Evolutionary conservation across 1,139 yeast species (phyloP).

Genomic region (Petasospora fabianii): DNA sequence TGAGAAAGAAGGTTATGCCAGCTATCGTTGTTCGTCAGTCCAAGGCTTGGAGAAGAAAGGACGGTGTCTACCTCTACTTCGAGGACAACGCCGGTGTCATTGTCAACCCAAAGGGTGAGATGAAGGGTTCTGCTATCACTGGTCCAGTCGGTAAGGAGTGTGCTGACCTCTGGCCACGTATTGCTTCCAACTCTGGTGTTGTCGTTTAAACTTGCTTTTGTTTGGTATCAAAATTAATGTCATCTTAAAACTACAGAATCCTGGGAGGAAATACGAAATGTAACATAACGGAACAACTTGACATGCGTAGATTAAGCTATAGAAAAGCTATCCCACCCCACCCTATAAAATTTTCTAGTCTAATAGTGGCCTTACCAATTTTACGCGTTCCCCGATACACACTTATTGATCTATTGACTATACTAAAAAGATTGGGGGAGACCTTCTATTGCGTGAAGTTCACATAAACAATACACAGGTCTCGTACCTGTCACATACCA

Average conservation of each 20-base stretch:
- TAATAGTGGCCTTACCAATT: constrained; percentile 6
- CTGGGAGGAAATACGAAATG: constrained; percentile 22
- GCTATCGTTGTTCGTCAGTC: constrained; percentile 99
- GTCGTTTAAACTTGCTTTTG: constrained; percentile 66
- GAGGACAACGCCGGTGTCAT: constrained; percentile 99
- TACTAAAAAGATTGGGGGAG: too few relatives aligned
- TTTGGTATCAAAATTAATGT: constrained; percentile 25
- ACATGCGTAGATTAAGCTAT: background rate
- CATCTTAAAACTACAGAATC: constrained; percentile 23
- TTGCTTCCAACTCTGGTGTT: constrained; percentile 99
- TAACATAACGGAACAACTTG: constrained; percentile 17
- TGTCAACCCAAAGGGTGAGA: constrained; percentile 99
- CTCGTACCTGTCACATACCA: too few relatives aligned
- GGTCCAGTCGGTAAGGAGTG: constrained; percentile 99
- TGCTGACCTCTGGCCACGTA: constrained; percentile 99
- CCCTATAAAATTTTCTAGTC: constrained; percentile 1
- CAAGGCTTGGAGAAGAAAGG: constrained; percentile 99
- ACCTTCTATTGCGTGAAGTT: too few relatives aligned
- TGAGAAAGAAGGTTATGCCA: constrained; percentile 99
- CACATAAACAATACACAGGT: too few relatives aligned
- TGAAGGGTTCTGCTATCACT: constrained; percentile 99
- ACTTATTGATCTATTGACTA: too few relatives aligned
- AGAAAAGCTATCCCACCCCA: background rate
- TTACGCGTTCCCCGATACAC: background rate
- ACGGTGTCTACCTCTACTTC: constrained; percentile 98